Conservation (phyloP, 2,329 filamentous ascomycete genomes). For the Colletotrichum chlorophyti region DNA sequence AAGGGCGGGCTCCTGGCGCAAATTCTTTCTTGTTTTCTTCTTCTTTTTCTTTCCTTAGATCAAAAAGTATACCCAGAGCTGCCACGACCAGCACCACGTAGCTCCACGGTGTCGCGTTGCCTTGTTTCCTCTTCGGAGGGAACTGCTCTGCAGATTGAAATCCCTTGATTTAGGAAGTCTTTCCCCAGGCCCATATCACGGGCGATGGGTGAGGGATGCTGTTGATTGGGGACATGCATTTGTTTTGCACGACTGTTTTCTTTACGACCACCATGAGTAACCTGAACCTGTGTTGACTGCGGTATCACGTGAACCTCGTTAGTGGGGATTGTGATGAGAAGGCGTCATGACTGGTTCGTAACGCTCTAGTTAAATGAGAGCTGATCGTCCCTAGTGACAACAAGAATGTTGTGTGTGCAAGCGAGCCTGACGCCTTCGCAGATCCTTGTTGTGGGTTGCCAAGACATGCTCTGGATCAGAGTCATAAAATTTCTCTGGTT, state of each 20-base stretch:
- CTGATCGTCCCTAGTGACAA: no score
- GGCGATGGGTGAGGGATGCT: conserved; percentile 63
- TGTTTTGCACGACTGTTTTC: conserved; percentile 6
- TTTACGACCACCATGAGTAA: no score
- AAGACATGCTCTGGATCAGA: no score
- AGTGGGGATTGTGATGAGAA: no score
- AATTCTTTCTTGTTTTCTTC: conserved; percentile 43
- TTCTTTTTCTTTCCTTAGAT: conserved; percentile 58
- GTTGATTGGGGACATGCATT: conserved; percentile 66
- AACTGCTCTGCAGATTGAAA: conserved; percentile 63
- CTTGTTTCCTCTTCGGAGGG: conserved; percentile 56
- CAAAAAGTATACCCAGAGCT: conserved; percentile 68
- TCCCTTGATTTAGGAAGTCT: conserved; percentile 70
- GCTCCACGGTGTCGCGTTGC: conserved; percentile 68
- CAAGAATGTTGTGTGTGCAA: no score
- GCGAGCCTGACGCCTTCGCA: no score
- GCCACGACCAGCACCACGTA: conserved; percentile 69
- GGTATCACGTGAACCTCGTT: no score
- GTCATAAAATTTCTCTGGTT: no score
- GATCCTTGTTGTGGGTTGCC: no score
- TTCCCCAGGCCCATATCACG: conserved; percentile 47
- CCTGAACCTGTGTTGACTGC: no score
- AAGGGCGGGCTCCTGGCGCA: conserved; percentile 29
- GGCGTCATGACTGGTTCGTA: no score
- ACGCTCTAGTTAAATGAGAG: no score